Conservation (phyloP, 148 eudicot species). For the Vaccinium macrocarpon region DNA sequence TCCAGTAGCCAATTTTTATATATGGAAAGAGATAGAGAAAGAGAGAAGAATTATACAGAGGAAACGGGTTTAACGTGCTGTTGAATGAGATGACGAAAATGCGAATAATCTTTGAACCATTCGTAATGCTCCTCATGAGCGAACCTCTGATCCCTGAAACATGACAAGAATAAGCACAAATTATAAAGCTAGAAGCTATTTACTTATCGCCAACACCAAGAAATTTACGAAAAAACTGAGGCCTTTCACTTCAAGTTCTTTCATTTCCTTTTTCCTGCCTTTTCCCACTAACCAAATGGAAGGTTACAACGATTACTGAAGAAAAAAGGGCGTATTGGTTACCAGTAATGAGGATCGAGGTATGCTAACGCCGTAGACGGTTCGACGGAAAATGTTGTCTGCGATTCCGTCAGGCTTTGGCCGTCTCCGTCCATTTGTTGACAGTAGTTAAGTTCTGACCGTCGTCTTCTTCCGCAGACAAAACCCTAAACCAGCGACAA, state of each 20-base stretch:
- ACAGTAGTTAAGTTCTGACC: background rate
- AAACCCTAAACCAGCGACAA: background rate
- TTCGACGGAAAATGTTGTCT: conserved; percentile 33
- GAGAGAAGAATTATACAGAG: conserved; percentile 44
- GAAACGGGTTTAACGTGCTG: conserved; percentile 53
- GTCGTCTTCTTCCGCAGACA: background rate
- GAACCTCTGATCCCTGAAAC: conserved; percentile 78
- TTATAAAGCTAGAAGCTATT: no score
- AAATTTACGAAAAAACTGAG: background rate
- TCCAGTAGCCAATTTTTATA: background rate
- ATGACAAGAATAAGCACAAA: background rate
- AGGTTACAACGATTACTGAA: background rate
- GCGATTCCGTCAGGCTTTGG: conserved; percentile 15
- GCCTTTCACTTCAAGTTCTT: background rate
- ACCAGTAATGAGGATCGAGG: conserved; percentile 89
- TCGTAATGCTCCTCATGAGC: conserved; percentile 80
- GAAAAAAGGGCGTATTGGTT: background rate
- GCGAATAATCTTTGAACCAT: conserved; percentile 94
- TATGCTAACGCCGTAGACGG: conserved; percentile 64
- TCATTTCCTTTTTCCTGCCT: background rate
- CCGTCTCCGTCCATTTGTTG: conserved; percentile 30
- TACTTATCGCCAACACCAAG: background rate
- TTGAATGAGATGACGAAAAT: conserved; percentile 81
- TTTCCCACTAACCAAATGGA: background rate
- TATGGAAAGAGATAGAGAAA: background rate